Evolutionary conservation across 441 rosid species (phyloP).

Genomic region (Mallotus repandus): DNA sequence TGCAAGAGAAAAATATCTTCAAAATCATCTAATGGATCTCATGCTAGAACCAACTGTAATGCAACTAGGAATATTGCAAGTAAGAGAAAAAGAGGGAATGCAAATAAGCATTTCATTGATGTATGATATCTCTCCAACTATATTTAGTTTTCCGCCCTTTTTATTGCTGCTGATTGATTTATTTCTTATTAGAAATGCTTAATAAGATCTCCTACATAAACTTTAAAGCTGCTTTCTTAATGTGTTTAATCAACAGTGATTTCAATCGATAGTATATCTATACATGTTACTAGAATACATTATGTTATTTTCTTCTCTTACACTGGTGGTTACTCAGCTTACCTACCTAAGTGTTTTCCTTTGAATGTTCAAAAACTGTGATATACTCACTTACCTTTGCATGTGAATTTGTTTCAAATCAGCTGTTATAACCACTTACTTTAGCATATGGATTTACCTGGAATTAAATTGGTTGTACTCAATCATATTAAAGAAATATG

Average conservation of each 20-base stretch:
- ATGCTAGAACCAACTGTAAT: slow-evolving; percentile 12
- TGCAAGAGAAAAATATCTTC: slow-evolving; percentile 31
- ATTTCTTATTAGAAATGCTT: background rate
- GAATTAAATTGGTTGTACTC: background rate
- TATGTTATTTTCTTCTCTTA: background rate
- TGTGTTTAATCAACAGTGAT: background rate
- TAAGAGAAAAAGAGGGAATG: slow-evolving; percentile 32
- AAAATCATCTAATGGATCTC: slow-evolving; percentile 16
- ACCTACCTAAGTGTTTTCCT: background rate
- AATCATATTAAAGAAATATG: background rate
- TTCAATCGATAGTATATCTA: background rate
- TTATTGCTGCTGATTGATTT: slow-evolving; percentile 11
- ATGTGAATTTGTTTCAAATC: background rate
- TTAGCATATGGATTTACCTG: background rate
- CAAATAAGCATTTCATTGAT: slow-evolving; percentile 20
- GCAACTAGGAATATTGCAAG: slow-evolving; percentile 23
- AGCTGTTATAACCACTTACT: background rate
- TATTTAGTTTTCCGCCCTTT: slow-evolving; percentile 7
- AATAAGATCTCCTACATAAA: background rate
- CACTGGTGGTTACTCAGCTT: background rate
- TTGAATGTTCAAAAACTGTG: slow-evolving; percentile 2
- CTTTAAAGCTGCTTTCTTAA: background rate
- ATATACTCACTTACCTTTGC: background rate
- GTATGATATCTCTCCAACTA: slow-evolving; percentile 24
- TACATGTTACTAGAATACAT: background rate